Evolutionary conservation across 495 filamentous ascomycete species (phyloP).

Genomic region (Hypoxylon perforatum): DNA sequence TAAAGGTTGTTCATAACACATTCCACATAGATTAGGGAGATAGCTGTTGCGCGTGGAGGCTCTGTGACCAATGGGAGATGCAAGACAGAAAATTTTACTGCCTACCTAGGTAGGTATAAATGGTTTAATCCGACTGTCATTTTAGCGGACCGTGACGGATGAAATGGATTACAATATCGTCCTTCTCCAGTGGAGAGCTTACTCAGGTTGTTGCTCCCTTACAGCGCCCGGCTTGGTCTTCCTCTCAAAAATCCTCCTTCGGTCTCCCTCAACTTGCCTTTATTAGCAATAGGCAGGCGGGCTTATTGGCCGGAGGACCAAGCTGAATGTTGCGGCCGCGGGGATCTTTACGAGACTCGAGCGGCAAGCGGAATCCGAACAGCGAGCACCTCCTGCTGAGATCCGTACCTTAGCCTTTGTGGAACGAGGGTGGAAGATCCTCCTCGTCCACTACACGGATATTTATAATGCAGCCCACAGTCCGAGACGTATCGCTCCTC

Average conservation of each 20-base stretch:
- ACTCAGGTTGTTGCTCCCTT: conserved; percentile 27
- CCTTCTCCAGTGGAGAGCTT: conserved; percentile 27
- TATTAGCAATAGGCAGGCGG: conserved; percentile 15
- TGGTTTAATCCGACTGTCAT: conserved; percentile 1
- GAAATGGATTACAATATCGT: conserved; percentile 3
- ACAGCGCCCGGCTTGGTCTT: conserved; percentile 21
- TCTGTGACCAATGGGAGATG: conserved; percentile 15
- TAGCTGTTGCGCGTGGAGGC: not conserved
- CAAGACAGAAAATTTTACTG: conserved; percentile 6
- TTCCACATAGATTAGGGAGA: too few species aligned
- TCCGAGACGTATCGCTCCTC: not conserved
- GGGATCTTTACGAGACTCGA: conserved; percentile 19
- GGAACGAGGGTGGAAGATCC: conserved; percentile 1
- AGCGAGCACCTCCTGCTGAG: conserved; percentile 20
- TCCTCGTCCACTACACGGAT: not conserved
- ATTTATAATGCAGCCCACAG: not conserved
- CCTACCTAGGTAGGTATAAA: too few species aligned
- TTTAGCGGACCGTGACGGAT: not conserved
- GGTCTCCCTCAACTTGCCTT: conserved; percentile 18
- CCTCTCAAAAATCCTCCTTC: not conserved
- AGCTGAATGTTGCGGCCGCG: conserved; percentile 29
- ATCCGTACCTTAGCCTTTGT: conserved; percentile 17
- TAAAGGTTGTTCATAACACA: not conserved
- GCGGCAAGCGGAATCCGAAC: conserved; percentile 7
- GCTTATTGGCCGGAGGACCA: conserved; percentile 23